These are phyloP conservation scores for Penicillium cinerascens DNA, from an alignment of 495 filamentous ascomycete species.

Conservation along the genomic window DNA sequence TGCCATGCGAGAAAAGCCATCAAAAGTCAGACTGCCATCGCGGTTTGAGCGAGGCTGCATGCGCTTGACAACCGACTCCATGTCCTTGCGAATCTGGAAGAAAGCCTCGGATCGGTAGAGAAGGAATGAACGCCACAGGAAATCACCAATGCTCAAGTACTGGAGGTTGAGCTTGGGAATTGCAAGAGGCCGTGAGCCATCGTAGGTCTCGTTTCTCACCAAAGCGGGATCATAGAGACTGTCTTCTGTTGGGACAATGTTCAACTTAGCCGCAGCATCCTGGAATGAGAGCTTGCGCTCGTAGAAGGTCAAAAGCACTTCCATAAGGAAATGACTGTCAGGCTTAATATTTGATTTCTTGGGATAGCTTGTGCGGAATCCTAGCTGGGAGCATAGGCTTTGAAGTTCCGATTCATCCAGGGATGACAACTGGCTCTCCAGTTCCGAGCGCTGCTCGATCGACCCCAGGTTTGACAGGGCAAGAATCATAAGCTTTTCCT, in stretches of 20 bases:
- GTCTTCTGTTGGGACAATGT: slow-evolving; percentile 77
- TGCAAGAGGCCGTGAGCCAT: slow-evolving; percentile 83
- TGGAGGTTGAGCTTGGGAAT: slow-evolving; percentile 95
- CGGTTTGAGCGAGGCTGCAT: slow-evolving; percentile 66
- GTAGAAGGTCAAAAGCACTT: slow-evolving; percentile 71
- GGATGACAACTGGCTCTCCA: slow-evolving; percentile 69
- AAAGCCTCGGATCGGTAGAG: slow-evolving; percentile 90
- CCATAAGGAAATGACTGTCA: slow-evolving; percentile 66
- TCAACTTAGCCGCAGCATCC: slow-evolving; percentile 66
- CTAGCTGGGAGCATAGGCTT: slow-evolving; percentile 66
- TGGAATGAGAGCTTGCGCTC: slow-evolving; percentile 82
- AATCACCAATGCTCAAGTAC: slow-evolving; percentile 92
- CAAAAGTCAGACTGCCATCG: slow-evolving; percentile 64
- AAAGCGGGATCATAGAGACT: slow-evolving; percentile 80
- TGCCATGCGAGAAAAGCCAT: slow-evolving; percentile 89
- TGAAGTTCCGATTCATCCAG: slow-evolving; percentile 71
- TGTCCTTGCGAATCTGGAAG: slow-evolving; percentile 87
- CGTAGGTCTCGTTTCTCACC: slow-evolving; percentile 80
- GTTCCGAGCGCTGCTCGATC: slow-evolving; percentile 72
- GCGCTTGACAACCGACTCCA: slow-evolving; percentile 76
- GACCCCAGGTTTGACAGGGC: slow-evolving; percentile 90
- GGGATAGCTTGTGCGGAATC: slow-evolving; percentile 76
- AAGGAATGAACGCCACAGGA: slow-evolving; percentile 88
- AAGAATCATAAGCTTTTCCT: slow-evolving; percentile 83
- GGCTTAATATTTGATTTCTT: slow-evolving; percentile 57